Percentiles rank a stretch among this genome's conserved stretches.
These are phyloP conservation scores for Apiospora pterosperma DNA, from an alignment of 2,329 filamentous ascomycete species.

Conservation along the genomic window DNA sequence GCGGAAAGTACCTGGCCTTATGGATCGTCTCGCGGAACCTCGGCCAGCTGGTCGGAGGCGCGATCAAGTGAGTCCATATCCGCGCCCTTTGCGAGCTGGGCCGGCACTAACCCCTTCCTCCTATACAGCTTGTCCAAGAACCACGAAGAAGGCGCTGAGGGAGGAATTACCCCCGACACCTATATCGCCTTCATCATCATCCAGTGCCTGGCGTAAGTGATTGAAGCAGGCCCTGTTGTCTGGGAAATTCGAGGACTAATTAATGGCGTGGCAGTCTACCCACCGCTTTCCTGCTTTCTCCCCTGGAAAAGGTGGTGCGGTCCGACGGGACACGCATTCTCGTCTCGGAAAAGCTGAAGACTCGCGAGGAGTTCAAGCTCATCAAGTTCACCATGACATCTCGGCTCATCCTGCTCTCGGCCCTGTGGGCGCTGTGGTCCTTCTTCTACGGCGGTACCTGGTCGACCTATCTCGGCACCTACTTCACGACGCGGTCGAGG, in stretches of 20 bases:
- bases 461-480: slow-evolving; percentile 41
- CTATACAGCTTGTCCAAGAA: slow-evolving; percentile 29
- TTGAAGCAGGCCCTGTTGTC: slow-evolving; percentile 17
- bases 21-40: slow-evolving; percentile 46
- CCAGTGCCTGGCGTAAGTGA: slow-evolving; percentile 33
- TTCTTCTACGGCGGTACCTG: slow-evolving; percentile 44
- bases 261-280: slow-evolving; percentile 27
- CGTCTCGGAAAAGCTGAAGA: slow-evolving; percentile 35
- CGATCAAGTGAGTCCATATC: slow-evolving; percentile 35
- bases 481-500: slow-evolving; percentile 40
- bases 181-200: slow-evolving; percentile 46
- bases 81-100: slow-evolving; percentile 12
- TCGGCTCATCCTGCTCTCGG: slow-evolving; percentile 34
- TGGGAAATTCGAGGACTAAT: not conserved
- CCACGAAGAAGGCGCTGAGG: slow-evolving; percentile 28
- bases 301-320: slow-evolving; percentile 40
- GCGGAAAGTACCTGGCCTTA: slow-evolving; percentile 44
- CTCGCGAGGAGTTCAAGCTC: slow-evolving; percentile 35
- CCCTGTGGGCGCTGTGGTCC: slow-evolving; percentile 42
- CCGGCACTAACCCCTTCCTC: not conserved
- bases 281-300: slow-evolving; percentile 42
- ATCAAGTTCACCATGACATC: slow-evolving; percentile 35
- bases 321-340: slow-evolving; percentile 41
- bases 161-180: slow-evolving; percentile 39
- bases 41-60: slow-evolving; percentile 43